Evolutionary conservation across 495 filamentous ascomycete species (phyloP), one percentile per base, ranked within the genome.

Genomic region (Talaromyces trachyspermus): DNA sequence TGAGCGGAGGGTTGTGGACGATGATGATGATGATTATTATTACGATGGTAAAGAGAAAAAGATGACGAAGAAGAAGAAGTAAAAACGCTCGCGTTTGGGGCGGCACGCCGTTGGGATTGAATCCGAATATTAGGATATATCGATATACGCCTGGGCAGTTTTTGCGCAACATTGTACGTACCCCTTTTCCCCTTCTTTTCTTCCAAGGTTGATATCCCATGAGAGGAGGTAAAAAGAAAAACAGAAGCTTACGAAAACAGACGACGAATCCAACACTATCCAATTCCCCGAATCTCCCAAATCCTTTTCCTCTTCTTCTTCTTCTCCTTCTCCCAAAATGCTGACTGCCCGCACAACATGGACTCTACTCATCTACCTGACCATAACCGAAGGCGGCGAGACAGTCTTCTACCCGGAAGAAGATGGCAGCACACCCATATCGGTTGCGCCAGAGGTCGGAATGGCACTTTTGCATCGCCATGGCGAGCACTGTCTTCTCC

Each of bases 331-430:
- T 1, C 51, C 68, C 5, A 54, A 60, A 30, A 54, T 61, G 7
- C 48, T 71, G n/a, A 58, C 69, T n/a, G 85, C 78, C 2, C 81
- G 78, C 55, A 95, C 91, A 12, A 95, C 90, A 0, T 97, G 90
- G 89, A 95, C 91, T 0, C 74, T 95, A 5, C 75, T 95, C 1
- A 78, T 95, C 42, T 97, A 96, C 54, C 76, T 97, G 25, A 89
- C 85, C 0, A 84, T 82, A 7, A 84, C 88, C 50, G 53, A 69
- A 8, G 91, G 91, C 19, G 91, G 90, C 32, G 88, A 95, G 57
- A 96, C 90, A 0, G 84, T 92, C 33, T 97, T 97, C 63, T 92
- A 95, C 57, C 88, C 88, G 1, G 77, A 86, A 43, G 71, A 74
- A 43, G 71, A 74, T 8, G 81, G 73, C 58, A 79, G 58, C 61